Conservation (phyloP, 148 eudicot species). For the Agrostemma githago region DNA sequence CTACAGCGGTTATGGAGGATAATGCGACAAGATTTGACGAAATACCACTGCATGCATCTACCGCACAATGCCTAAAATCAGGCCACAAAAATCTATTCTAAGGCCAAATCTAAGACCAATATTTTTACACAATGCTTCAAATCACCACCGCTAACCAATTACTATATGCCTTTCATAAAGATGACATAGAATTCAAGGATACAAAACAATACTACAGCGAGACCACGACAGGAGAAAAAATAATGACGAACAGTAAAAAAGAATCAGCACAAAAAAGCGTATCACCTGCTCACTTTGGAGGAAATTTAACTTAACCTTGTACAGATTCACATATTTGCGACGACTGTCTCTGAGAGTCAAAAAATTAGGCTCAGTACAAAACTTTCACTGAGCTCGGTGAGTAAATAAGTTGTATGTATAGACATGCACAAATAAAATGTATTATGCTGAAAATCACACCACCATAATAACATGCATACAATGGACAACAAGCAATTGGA, state of each 20-base stretch:
- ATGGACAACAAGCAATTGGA: neutral
- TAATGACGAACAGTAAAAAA: slow-evolving; percentile 1
- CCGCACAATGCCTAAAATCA: neutral
- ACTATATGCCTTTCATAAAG: neutral
- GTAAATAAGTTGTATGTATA: neutral
- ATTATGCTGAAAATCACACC: neutral
- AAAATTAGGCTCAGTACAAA: slow-evolving; percentile 13
- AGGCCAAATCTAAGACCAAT: neutral
- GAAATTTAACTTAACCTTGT: slow-evolving; percentile 74
- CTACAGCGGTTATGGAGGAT: neutral
- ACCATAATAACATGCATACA: neutral
- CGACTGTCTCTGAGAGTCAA: slow-evolving; percentile 47
- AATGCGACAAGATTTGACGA: neutral
- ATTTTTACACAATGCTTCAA: neutral
- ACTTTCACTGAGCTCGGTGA: slow-evolving; percentile 7
- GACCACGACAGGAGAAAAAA: neutral
- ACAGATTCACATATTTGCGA: slow-evolving; percentile 82
- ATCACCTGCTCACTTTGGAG: slow-evolving; percentile 82
- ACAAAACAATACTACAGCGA: neutral
- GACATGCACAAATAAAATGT: neutral
- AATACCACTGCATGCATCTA: neutral
- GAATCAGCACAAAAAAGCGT: neutral
- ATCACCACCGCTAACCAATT: neutral
- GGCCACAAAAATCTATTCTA: neutral
- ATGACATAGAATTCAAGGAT: neutral